Evolutionary conservation across 2,329 filamentous ascomycete species (phyloP).

Genomic region (Nannizzia gypsea): DNA sequence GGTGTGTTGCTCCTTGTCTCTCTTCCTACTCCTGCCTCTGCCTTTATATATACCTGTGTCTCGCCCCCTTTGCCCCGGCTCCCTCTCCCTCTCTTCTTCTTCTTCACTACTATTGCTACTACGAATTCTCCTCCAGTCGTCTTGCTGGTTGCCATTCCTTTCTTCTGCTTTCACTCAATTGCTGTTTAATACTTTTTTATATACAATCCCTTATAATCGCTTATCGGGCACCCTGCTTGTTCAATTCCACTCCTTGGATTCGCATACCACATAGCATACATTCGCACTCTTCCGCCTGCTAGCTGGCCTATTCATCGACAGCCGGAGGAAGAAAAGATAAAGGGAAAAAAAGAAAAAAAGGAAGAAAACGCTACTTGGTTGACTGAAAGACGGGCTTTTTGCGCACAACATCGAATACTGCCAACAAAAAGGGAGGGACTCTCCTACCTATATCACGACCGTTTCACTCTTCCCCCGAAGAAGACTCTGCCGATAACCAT

Average conservation of each 20-base stretch:
- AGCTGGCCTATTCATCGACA: neutral
- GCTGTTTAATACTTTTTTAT: neutral
- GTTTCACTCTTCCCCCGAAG: neutral
- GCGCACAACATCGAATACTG: neutral
- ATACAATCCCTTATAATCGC: neutral
- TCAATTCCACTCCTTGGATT: neutral
- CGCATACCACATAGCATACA: neutral
- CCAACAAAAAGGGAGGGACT: neutral
- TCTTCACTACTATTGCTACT: neutral
- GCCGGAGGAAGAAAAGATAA: neutral
- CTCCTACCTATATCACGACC: neutral
- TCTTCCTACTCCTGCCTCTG: too few relatives aligned
- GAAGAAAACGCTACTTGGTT: neutral
- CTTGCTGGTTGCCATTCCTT: neutral
- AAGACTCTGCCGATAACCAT: constrained; percentile 19
- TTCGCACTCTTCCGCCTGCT: neutral
- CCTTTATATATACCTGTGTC: neutral
- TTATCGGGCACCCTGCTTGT: neutral
- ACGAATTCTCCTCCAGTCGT: neutral
- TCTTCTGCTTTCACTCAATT: neutral
- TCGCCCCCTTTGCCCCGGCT: neutral
- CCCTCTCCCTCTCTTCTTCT: neutral
- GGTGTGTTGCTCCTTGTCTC: too few relatives aligned
- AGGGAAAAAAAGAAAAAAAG: too few relatives aligned
- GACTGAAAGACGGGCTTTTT: neutral